These are phyloP conservation scores for Moesziomyces sp. DNA, from an alignment of 1,284 basidiomycete genomes.

Conservation along the genomic window DNA sequence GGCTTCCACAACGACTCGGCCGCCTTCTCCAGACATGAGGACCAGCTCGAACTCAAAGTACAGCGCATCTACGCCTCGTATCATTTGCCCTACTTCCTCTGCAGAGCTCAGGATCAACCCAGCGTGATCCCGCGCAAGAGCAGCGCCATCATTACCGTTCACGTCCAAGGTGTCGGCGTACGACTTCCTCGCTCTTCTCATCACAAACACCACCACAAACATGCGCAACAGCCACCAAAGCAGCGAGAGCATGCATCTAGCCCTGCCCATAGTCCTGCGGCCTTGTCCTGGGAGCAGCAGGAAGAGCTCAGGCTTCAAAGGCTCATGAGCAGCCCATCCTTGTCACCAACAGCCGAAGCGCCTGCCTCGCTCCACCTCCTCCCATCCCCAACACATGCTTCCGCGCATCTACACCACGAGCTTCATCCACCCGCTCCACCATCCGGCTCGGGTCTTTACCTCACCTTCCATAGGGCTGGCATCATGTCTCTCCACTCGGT, in stretches of 20 bases:
- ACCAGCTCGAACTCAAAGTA: conserved; percentile 48
- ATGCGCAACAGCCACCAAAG: neutral
- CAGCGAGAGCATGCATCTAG: neutral
- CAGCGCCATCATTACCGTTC: conserved; percentile 47
- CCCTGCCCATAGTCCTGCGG: neutral
- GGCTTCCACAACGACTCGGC: conserved; percentile 45
- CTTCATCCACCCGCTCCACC: neutral
- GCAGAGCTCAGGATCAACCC: conserved; percentile 12
- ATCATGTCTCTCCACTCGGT: conserved; percentile 32
- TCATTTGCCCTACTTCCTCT: conserved; percentile 34
- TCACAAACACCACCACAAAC: neutral
- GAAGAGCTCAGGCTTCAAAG: conserved; percentile 38
- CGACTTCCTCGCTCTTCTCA: conserved; percentile 35
- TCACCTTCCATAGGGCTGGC: conserved; percentile 32
- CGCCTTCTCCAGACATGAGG: conserved; percentile 25
- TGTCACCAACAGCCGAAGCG: conserved; percentile 15
- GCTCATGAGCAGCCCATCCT: conserved; percentile 42
- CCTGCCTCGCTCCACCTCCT: conserved; percentile 4
- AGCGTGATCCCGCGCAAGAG: conserved; percentile 18
- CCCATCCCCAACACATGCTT: neutral
- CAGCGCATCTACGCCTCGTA: conserved; percentile 47
- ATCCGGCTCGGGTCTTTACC: conserved; percentile 8
- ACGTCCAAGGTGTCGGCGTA: conserved; percentile 56
- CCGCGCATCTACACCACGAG: neutral
- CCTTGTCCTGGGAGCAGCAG: conserved; percentile 24